These are phyloP conservation scores for Hydnomerulius pinastri DNA, from an alignment of 768 basidiomycete species.

Conservation along the genomic window DNA sequence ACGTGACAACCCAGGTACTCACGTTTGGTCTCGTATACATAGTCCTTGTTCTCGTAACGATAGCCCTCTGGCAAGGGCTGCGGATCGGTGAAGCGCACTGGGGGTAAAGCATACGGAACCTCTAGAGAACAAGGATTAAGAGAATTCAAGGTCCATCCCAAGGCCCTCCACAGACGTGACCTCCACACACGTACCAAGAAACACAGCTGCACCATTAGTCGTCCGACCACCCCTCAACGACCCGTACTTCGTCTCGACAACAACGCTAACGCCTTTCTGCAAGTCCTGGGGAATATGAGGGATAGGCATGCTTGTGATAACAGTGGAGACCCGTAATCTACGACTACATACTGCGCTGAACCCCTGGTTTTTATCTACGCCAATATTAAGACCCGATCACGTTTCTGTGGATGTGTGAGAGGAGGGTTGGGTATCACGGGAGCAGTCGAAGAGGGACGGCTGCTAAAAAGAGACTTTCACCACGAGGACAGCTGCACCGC, in stretches of 20 bases:
- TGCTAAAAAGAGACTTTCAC: conserved; percentile 2
- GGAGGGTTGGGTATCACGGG: conserved; percentile 1
- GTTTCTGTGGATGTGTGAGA: conserved; percentile 9
- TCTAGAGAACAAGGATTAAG: conserved; percentile 42
- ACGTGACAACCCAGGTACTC: conserved; percentile 21
- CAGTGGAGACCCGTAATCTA: background rate
- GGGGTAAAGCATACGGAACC: conserved; percentile 71
- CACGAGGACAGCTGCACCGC: background rate
- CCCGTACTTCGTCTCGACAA: conserved; percentile 57
- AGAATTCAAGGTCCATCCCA: background rate
- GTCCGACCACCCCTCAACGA: conserved; percentile 59
- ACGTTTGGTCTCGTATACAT: conserved; percentile 60
- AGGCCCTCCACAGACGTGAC: background rate
- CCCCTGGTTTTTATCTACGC: conserved; percentile 12
- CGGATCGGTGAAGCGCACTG: conserved; percentile 65
- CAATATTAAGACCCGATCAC: background rate
- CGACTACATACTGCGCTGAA: background rate
- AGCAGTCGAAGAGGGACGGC: background rate
- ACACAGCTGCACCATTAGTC: conserved; percentile 60
- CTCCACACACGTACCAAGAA: conserved; percentile 50
- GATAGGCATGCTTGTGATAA: conserved; percentile 5
- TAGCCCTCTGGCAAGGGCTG: conserved; percentile 52
- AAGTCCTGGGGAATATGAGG: conserved; percentile 63
- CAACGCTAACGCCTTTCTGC: conserved; percentile 41
- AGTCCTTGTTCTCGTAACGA: conserved; percentile 61